Conservation (phyloP, 164 flowering plant species). For the Tinospora cordifolia region DNA sequence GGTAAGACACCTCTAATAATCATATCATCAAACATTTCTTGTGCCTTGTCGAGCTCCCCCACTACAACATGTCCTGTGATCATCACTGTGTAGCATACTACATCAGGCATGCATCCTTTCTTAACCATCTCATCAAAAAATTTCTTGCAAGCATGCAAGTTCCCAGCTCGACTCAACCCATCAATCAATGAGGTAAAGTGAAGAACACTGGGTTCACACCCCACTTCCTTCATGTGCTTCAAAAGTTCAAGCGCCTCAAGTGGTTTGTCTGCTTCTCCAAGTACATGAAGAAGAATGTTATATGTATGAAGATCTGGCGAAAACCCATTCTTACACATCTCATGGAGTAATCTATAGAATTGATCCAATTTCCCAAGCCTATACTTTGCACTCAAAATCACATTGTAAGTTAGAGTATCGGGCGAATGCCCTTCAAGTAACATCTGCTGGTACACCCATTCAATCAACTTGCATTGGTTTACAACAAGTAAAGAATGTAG, state of each 20-base stretch:
- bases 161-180: conserved; percentile 86
- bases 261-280: conserved; percentile 69
- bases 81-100: conserved; percentile 84
- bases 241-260: conserved; percentile 63
- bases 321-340: conserved; percentile 54
- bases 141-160: conserved; percentile 66
- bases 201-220: conserved; percentile 54
- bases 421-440: conserved; percentile 45
- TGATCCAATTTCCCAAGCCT: conserved; percentile 62
- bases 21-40: conserved; percentile 62
- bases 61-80: conserved; percentile 61
- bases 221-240: conserved; percentile 71
- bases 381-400: conserved; percentile 57
- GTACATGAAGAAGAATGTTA: conserved; percentile 68
- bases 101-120: conserved; percentile 68
- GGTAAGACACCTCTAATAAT: conserved; percentile 59
- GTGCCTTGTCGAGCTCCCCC: conserved; percentile 66
- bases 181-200: conserved; percentile 89
- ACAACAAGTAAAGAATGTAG: conserved; percentile 48
- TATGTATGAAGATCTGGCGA: conserved; percentile 78
- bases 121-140: conserved; percentile 70
- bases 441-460: conserved; percentile 86
- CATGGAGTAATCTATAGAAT: conserved; percentile 60
- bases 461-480: conserved; percentile 62
- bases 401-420: conserved; percentile 69